These are phyloP conservation scores for Hymenoscyphus occultus DNA, from an alignment of 2,329 filamentous ascomycete species.

Conservation along the genomic window DNA sequence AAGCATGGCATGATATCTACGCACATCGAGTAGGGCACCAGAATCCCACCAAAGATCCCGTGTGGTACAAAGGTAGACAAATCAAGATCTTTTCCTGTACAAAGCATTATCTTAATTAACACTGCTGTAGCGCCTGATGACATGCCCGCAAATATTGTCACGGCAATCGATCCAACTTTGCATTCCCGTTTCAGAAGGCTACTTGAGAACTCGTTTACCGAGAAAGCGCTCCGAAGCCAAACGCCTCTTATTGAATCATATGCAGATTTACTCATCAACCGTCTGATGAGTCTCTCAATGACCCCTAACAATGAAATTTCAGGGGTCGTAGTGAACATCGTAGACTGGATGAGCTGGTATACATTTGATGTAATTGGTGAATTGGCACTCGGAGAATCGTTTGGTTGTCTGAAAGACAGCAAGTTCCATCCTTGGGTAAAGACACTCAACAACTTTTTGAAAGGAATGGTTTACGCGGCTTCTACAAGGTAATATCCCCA, in stretches of 20 bases:
- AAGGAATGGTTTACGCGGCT: not conserved
- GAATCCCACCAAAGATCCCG: not conserved
- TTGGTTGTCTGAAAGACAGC: not conserved
- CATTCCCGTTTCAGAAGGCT: not conserved
- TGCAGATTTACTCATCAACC: constrained; percentile 13
- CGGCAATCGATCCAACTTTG: not conserved
- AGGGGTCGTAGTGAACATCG: constrained; percentile 2
- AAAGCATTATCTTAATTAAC: too few species aligned
- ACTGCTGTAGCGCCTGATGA: constrained; percentile 1
- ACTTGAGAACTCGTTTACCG: constrained; percentile 12
- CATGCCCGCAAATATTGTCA: constrained; percentile 6
- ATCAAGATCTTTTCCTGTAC: not conserved
- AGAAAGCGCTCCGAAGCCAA: constrained; percentile 25
- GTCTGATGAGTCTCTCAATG: not conserved
- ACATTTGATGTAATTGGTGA: constrained; percentile 5
- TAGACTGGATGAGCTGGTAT: constrained; percentile 8
- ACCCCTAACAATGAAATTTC: not conserved
- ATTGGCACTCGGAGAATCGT: not conserved
- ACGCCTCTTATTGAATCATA: constrained; percentile 25
- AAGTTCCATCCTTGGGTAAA: not conserved
- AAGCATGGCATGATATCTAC: constrained; percentile 7
- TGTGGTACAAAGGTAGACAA: constrained; percentile 2
- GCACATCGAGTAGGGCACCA: not conserved
- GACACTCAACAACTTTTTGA: not conserved
- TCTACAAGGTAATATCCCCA: not conserved